A percentile compares a stretch with the other conserved stretches of the same genome.
Conservation (phyloP, 108 stramenopile species). For the Cylindrotheca closterium region DNA sequence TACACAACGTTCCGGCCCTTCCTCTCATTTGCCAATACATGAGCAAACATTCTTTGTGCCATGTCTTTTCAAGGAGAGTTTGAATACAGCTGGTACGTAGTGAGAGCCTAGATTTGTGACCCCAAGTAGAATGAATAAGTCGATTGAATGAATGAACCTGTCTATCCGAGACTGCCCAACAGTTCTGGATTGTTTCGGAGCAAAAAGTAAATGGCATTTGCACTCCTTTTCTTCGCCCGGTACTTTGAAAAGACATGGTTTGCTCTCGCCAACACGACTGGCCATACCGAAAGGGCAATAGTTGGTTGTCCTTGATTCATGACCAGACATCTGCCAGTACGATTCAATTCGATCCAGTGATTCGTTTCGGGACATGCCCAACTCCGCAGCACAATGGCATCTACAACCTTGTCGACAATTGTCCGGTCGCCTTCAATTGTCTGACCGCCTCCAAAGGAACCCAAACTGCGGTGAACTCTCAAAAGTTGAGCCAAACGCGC, state of each 20-base stretch:
- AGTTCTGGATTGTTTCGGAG: background rate
- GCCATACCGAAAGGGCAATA: background rate
- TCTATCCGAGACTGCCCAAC: background rate
- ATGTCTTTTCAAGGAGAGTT: too few species aligned
- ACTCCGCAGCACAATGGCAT: background rate
- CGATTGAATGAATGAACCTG: too few species aligned
- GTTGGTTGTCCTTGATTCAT: background rate
- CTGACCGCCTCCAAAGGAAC: background rate
- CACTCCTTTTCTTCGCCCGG: background rate
- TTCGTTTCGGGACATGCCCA: background rate
- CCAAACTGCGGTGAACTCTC: background rate
- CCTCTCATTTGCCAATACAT: too few species aligned
- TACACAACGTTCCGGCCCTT: too few species aligned
- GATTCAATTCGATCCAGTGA: background rate
- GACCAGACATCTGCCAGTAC: background rate
- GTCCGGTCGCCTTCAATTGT: background rate
- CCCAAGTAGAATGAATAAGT: too few species aligned
- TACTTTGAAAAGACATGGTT: background rate
- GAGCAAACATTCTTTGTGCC: too few species aligned
- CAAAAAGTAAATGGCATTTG: background rate
- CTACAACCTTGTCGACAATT: background rate
- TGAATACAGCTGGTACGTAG: too few species aligned
- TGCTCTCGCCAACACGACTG: background rate
- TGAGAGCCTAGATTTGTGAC: too few species aligned
- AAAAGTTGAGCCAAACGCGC: background rate